Percentiles rank a stretch among this genome's conserved stretches.
Evolutionary conservation across 164 flowering plant genomes (phyloP).

Genomic region (Aristolochia contorta): DNA sequence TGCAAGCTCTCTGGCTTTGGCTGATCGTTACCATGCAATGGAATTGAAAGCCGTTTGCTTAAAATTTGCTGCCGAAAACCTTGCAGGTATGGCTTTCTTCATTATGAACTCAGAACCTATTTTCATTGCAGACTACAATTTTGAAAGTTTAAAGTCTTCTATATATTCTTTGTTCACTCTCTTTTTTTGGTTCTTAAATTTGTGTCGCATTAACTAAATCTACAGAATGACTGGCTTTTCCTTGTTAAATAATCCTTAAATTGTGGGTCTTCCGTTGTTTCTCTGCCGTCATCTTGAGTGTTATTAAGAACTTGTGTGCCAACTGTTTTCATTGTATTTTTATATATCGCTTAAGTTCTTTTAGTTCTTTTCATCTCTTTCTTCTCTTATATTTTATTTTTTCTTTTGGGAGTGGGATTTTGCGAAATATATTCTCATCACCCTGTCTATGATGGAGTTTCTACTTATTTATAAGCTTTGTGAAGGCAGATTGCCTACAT

Average conservation of each 20-base stretch:
- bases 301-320: neutral
- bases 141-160: no score
- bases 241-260: neutral
- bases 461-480: no score
- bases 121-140: neutral
- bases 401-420: neutral
- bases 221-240: neutral
- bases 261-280: neutral
- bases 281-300: neutral
- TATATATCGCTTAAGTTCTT: neutral
- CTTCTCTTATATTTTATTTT: neutral
- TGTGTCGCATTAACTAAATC: neutral
- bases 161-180: neutral
- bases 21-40: slow-evolving; percentile 50
- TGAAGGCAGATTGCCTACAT: no score
- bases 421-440: neutral
- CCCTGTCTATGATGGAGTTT: neutral
- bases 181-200: neutral
- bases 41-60: slow-evolving; percentile 66
- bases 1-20: slow-evolving; percentile 53
- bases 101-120: no score
- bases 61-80: slow-evolving; percentile 78
- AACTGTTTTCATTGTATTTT: neutral
- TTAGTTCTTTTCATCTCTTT: neutral
- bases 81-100: slow-evolving; percentile 32